Evolutionary conservation across 139 green algal genomes (phyloP).

Genomic region (Diplosphaera chodatii): DNA sequence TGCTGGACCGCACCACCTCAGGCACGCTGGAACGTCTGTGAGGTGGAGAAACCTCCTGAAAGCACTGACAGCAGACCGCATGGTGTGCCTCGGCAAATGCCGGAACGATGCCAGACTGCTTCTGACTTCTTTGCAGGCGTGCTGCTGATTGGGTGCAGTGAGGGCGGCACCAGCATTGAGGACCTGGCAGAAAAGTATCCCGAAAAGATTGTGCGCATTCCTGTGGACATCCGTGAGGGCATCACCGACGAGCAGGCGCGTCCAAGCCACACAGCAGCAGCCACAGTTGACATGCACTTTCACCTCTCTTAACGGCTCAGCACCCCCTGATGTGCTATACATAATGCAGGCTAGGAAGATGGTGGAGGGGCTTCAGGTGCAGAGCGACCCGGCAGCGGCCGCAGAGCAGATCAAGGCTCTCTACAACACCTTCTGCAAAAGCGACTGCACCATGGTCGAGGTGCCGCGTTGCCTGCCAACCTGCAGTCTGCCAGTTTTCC

Average conservation of each 20-base stretch:
- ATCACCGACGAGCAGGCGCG: conserved; percentile 78
- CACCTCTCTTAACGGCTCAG: too few relatives aligned
- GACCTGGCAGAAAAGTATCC: conserved; percentile 96
- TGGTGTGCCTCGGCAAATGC: too few relatives aligned
- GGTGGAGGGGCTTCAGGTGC: conserved; percentile 65
- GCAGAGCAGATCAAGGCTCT: conserved; percentile 86
- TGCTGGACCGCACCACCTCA: conserved; percentile 79
- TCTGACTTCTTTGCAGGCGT: not conserved
- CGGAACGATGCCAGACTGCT: too few relatives aligned
- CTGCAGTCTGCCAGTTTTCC: too few relatives aligned
- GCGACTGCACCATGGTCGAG: conserved; percentile 98
- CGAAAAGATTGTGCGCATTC: conserved; percentile 93
- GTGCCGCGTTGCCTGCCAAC: too few relatives aligned
- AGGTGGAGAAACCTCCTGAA: too few relatives aligned
- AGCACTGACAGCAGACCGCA: too few relatives aligned
- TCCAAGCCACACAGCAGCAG: too few relatives aligned
- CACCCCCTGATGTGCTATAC: too few relatives aligned
- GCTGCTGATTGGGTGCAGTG: conserved; percentile 81
- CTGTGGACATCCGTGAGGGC: conserved; percentile 78
- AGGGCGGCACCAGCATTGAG: conserved; percentile 94
- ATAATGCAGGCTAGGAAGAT: conserved; percentile 21
- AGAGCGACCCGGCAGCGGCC: conserved; percentile 63
- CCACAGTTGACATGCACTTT: too few relatives aligned
- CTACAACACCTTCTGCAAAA: conserved; percentile 85
- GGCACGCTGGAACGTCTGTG: conserved; percentile 9